These are phyloP conservation scores for Kuraishia hungarica DNA, from an alignment of 805 yeast species.

Conservation along the genomic window DNA sequence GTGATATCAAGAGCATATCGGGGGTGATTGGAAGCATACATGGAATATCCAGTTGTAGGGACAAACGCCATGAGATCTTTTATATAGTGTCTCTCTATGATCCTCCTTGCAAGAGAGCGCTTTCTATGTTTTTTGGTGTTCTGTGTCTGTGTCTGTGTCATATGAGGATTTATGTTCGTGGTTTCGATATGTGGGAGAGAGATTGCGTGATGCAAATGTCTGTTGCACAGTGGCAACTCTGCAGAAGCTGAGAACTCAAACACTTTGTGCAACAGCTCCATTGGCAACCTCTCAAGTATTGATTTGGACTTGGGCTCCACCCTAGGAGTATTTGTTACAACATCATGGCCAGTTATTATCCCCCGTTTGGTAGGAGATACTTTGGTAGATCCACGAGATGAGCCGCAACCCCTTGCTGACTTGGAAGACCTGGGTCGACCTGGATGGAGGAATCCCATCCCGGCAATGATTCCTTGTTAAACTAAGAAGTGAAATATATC, in stretches of 20 bases:
- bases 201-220: not conserved
- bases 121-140: not conserved
- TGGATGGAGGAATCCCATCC: not conserved
- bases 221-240: not conserved
- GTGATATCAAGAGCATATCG: not conserved
- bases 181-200: slow-evolving; percentile 1
- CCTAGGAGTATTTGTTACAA: not conserved
- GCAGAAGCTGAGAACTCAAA: not conserved
- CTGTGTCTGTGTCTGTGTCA: not conserved
- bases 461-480: not conserved
- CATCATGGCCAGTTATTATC: not conserved
- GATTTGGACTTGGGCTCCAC: not conserved
- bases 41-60: not conserved
- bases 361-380: not conserved
- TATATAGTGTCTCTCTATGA: not conserved
- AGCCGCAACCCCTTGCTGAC: not conserved
- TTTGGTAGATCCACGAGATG: not conserved
- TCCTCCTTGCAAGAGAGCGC: not conserved
- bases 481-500: too few species aligned
- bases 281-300: slow-evolving; percentile 1
- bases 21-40: not conserved
- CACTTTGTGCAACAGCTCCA: not conserved
- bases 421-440: not conserved
- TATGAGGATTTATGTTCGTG: not conserved
- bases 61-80: not conserved